Evolutionary conservation across 164 flowering plant genomes (phyloP).

Genomic region (Nymphaea thermarum): DNA sequence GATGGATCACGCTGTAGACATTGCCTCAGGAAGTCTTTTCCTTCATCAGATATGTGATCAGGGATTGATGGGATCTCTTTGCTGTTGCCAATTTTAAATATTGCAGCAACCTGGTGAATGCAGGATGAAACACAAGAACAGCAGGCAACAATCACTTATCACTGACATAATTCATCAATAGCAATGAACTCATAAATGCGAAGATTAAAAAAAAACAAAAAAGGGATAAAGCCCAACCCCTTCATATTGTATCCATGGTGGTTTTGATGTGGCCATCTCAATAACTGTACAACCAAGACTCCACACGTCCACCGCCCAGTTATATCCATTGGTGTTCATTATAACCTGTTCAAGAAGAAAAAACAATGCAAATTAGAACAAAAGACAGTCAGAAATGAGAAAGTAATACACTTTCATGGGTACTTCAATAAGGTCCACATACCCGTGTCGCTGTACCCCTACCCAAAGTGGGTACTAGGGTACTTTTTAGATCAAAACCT

Average conservation of each 20-base stretch:
- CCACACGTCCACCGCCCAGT: conserved; percentile 90
- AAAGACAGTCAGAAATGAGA: too few relatives aligned
- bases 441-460: too few relatives aligned
- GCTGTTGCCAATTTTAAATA: conserved; percentile 97
- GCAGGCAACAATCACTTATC: not conserved
- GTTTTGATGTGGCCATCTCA: conserved; percentile 95
- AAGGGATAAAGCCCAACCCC: conserved; percentile 45
- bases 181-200: conserved; percentile 1
- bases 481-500: too few relatives aligned
- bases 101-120: conserved; percentile 73
- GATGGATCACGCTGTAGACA: conserved; percentile 85
- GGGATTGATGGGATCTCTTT: conserved; percentile 83
- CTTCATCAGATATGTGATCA: conserved; percentile 60
- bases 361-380: not conserved
- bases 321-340: conserved; percentile 76
- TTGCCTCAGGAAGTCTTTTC: conserved; percentile 52
- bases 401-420: too few relatives aligned
- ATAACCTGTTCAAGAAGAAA: conserved; percentile 47
- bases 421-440: too few relatives aligned
- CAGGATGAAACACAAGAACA: not conserved
- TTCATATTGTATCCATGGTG: conserved; percentile 96
- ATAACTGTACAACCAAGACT: conserved; percentile 94
- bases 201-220: not conserved
- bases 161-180: not conserved
- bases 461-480: too few relatives aligned